These are phyloP conservation scores for Purshia tridentata DNA, from an alignment of 306 rosid species.

Conservation along the genomic window DNA sequence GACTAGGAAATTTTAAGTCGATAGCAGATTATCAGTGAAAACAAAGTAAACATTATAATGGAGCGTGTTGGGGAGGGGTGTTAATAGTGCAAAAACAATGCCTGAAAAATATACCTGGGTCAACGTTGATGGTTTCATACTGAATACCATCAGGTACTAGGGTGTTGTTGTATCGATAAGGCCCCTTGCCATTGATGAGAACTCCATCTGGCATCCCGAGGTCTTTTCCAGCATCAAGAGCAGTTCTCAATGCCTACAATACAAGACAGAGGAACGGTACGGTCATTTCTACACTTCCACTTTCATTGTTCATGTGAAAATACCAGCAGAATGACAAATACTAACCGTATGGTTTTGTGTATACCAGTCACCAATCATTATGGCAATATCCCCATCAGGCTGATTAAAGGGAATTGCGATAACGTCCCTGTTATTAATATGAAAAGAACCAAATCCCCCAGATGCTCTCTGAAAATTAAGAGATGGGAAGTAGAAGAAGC, in stretches of 20 bases:
- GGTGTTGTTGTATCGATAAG: constrained; percentile 72
- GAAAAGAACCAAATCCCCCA: constrained; percentile 85
- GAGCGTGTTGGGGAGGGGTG: background rate
- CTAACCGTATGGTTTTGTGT: constrained; percentile 62
- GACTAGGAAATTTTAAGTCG: background rate
- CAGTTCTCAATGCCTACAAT: constrained; percentile 54
- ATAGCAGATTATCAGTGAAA: background rate
- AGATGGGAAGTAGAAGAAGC: constrained; percentile 88
- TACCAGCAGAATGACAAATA: background rate
- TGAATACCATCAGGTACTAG: constrained; percentile 66
- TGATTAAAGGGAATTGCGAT: constrained; percentile 62
- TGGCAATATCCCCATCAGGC: constrained; percentile 70
- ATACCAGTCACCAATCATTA: constrained; percentile 89
- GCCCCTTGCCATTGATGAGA: constrained; percentile 95
- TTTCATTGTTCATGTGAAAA: constrained; percentile 14
- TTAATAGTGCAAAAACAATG: background rate
- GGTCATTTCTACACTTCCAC: background rate
- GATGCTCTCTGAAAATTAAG: constrained; percentile 74
- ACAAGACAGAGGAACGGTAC: background rate
- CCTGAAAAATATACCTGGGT: constrained; percentile 53
- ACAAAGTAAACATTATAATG: background rate
- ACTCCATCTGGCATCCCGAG: constrained; percentile 92
- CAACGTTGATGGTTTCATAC: constrained; percentile 55
- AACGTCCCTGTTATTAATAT: constrained; percentile 52
- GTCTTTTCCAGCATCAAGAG: constrained; percentile 64